These are phyloP conservation scores for Calendula officinalis DNA, from an alignment of 129 eudicot genomes.

Conservation along the genomic window DNA sequence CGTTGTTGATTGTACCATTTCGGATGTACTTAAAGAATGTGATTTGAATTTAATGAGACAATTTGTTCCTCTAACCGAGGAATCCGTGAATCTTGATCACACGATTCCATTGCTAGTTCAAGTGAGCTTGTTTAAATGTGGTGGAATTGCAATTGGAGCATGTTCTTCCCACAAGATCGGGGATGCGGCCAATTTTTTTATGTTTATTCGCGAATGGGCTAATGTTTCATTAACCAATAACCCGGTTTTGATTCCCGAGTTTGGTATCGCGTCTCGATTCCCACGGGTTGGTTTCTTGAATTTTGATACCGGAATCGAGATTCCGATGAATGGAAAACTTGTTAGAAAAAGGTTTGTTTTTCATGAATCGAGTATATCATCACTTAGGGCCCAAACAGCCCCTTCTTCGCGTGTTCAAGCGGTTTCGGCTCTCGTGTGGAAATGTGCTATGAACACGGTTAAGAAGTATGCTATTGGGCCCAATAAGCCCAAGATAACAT, in stretches of 20 bases:
- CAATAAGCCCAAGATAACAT: background rate
- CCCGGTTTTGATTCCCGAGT: slow-evolving; percentile 16
- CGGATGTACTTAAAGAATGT: slow-evolving; percentile 23
- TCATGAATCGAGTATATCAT: slow-evolving; percentile 13
- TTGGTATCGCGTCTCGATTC: slow-evolving; percentile 7
- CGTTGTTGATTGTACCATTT: slow-evolving; percentile 14
- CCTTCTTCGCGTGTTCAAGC: slow-evolving; percentile 34
- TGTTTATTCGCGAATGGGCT: slow-evolving; percentile 38
- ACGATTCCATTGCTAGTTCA: slow-evolving; percentile 37
- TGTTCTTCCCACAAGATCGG: slow-evolving; percentile 38
- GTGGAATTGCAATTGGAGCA: slow-evolving; percentile 33
- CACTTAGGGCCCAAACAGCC: slow-evolving; percentile 20
- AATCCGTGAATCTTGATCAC: slow-evolving; percentile 20
- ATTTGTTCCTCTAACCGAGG: slow-evolving; percentile 23
- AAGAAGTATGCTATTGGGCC: background rate
- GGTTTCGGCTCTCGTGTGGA: slow-evolving; percentile 25
- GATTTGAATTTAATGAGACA: slow-evolving; percentile 7
- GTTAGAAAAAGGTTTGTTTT: slow-evolving; percentile 31
- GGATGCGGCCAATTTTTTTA: slow-evolving; percentile 21
- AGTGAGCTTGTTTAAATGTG: slow-evolving; percentile 31
- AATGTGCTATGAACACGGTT: slow-evolving; percentile 30
- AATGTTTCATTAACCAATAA: slow-evolving; percentile 5
- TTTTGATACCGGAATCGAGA: slow-evolving; percentile 16
- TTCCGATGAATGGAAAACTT: slow-evolving; percentile 9
- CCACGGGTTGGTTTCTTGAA: slow-evolving; percentile 19